Base-by-base conservation (phyloP, 345 rosid species). In the Rubroshorea leprosula region DNA sequence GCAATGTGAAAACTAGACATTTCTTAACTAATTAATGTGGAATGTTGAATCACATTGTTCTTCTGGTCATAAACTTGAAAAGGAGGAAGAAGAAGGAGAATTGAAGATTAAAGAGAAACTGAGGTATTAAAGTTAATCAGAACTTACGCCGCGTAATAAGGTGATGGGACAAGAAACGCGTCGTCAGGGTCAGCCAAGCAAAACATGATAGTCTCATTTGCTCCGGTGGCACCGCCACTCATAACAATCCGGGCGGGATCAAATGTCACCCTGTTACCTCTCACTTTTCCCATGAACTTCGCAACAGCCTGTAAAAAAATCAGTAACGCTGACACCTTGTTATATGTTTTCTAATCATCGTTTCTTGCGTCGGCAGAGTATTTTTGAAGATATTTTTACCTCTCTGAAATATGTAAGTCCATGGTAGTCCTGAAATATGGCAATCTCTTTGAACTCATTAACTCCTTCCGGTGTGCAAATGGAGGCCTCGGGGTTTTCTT, bases 171-270 rank as follows among this genome's bases (percentile, higher is more conserved):
- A 44, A 91, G 91, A 49, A 87, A 87, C 60, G 83, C 92, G 49
- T 88, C 96, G 26, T 83, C 96, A 0, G 78, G 98, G 63, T 91
- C 80, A 2, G 98, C 98, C 64, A 91, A 68, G 55, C 96, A 88
- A 64, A 91, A 91, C 70, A 81, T 81, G n/a, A 82, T 64, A 2
- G 78, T 60, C 77, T 91, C 98, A 50, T 73, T 79, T 0, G 98
- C 98, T 31, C 95, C 96, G 50, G 98, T 91, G 16, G 96, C 96
- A 20, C 95, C 96, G 15, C 96, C 98, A 35, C 83, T 67, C 98
- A 91, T 85, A 11, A 87, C 95, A 10, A 87, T 31, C 15, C 96
- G 80, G 12, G 78, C 76, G 0, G 91, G 88, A 50, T 91, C 88
- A 51, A 85, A 87, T 51, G 44, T 73, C 9, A 68, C 85, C 68